Percentiles rank a stretch among this genome's conserved stretches.
phyloP scores from a whole-genome alignment of 345 rosid species.

The Gossypium longicalyx region DNA sequence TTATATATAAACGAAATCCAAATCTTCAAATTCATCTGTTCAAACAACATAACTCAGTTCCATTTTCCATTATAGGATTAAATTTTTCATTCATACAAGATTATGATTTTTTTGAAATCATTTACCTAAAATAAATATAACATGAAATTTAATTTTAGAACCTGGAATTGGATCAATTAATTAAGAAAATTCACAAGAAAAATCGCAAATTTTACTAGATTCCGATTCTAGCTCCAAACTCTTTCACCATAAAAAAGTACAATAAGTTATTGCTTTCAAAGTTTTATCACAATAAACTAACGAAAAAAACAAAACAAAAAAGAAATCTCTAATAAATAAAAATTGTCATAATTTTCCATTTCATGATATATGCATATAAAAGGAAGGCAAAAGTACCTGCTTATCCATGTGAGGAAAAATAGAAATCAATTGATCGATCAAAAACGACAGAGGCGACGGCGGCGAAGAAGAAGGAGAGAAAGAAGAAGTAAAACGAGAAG shows the following conservation, averaged over 20 bases:
- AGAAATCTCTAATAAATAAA: background rate
- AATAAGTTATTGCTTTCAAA: background rate
- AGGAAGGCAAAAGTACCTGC: background rate
- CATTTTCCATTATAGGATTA: background rate
- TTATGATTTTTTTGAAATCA: too few species aligned
- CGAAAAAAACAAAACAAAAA: background rate
- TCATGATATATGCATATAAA: background rate
- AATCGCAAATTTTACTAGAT: background rate
- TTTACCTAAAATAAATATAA: background rate
- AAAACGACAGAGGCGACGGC: background rate
- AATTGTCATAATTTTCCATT: background rate
- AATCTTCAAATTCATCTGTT: background rate
- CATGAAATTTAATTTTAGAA: background rate
- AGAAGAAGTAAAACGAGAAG: conserved; percentile 11
- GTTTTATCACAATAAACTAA: background rate
- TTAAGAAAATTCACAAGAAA: background rate
- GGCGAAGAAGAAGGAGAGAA: background rate
- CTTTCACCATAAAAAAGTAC: background rate
- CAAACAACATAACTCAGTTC: background rate
- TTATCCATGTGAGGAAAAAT: conserved; percentile 20
- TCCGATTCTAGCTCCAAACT: conserved; percentile 4
- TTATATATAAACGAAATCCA: background rate
- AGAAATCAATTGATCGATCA: conserved; percentile 13
- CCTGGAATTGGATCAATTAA: background rate
- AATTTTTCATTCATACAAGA: too few species aligned